phyloP scores from a whole-genome alignment of 208 protist genomes.

The Crithidia sp. region DNA sequence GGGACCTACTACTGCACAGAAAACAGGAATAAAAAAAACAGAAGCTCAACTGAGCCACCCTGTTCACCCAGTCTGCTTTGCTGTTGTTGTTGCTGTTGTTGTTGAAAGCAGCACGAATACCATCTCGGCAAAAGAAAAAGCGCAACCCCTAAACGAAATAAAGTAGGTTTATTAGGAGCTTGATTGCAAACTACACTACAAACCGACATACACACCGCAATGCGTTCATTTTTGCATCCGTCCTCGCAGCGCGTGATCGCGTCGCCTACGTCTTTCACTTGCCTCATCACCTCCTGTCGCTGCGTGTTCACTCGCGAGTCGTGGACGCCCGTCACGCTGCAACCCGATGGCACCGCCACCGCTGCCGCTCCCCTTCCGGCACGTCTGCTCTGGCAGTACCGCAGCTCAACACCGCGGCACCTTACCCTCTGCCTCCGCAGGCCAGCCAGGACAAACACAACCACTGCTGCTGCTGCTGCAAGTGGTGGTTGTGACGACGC shows the following conservation, averaged over 20 bases:
- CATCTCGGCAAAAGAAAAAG: too few species aligned
- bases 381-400: conserved; percentile 65
- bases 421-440: conserved; percentile 62
- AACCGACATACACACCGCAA: not conserved
- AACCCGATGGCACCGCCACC: conserved; percentile 6
- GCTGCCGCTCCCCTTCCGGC: conserved; percentile 47
- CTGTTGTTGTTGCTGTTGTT: too few species aligned
- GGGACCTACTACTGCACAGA: too few species aligned
- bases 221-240: conserved; percentile 12
- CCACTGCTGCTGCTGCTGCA: too few species aligned
- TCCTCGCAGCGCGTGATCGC: not conserved
- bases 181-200: too few species aligned
- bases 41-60: too few species aligned
- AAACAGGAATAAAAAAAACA: too few species aligned
- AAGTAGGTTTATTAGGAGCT: too few species aligned
- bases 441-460: not conserved
- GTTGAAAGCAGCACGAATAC: too few species aligned
- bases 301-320: conserved; percentile 65
- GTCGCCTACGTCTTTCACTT: not conserved
- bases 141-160: too few species aligned
- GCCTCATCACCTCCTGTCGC: conserved; percentile 19
- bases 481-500: not conserved
- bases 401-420: conserved; percentile 56
- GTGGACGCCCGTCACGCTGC: conserved; percentile 56
- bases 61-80: too few species aligned